Percentiles rank a stretch among this genome's conserved stretches.
phyloP scores from a whole-genome alignment of 352 stramenopile species.

The Pythium aphanidermatum region DNA sequence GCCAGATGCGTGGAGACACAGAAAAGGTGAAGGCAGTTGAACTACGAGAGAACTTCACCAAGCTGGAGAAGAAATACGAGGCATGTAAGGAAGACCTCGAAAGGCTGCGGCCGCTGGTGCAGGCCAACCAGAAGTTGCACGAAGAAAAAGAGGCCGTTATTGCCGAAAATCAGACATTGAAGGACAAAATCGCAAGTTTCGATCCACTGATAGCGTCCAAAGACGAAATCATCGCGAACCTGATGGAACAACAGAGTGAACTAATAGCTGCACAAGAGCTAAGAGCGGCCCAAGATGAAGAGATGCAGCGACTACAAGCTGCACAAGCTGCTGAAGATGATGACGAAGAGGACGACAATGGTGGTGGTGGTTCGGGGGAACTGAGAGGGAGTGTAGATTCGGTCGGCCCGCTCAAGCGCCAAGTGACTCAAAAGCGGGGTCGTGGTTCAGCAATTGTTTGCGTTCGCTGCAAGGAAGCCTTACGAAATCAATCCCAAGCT shows the following conservation, averaged over 20 bases:
- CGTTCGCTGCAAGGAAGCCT: slow-evolving; percentile 52
- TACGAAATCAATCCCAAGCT: slow-evolving; percentile 30
- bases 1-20: slow-evolving; percentile 90
- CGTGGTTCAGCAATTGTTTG: slow-evolving; percentile 27
- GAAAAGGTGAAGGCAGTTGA: slow-evolving; percentile 88
- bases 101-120: slow-evolving; percentile 43
- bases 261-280: slow-evolving; percentile 63
- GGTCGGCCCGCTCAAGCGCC: neutral
- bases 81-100: slow-evolving; percentile 52
- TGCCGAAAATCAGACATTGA: slow-evolving; percentile 26
- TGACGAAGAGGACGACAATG: slow-evolving; percentile 6
- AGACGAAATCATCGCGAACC: slow-evolving; percentile 50
- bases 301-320: slow-evolving; percentile 29
- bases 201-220: slow-evolving; percentile 41
- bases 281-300: slow-evolving; percentile 40
- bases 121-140: slow-evolving; percentile 42
- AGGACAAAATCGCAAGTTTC: slow-evolving; percentile 37
- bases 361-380: neutral
- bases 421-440: neutral
- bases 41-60: slow-evolving; percentile 69
- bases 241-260: slow-evolving; percentile 76
- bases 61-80: slow-evolving; percentile 69
- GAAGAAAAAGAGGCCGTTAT: slow-evolving; percentile 28
- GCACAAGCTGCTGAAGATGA: slow-evolving; percentile 32
- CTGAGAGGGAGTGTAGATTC: neutral